Evolutionary conservation across 441 rosid genomes (phyloP).

Genomic region (Bruguiera hainesii): DNA sequence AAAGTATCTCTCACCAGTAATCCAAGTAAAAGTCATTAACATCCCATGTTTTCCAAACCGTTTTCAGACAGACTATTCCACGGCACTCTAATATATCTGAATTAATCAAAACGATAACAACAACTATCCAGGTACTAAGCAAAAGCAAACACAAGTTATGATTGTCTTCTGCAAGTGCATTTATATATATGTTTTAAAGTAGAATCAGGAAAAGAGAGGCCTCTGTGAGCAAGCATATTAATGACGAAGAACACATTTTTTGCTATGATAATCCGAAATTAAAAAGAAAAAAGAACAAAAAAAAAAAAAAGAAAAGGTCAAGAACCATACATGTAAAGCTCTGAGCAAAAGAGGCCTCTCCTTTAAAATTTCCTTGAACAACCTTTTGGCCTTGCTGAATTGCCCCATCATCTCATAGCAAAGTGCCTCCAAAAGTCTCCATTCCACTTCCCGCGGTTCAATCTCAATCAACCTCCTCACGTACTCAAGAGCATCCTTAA

Average conservation of each 20-base stretch:
- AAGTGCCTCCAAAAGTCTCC: slow-evolving; percentile 89
- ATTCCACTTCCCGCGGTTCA: slow-evolving; percentile 73
- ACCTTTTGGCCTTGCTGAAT: slow-evolving; percentile 56
- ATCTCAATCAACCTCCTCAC: slow-evolving; percentile 58
- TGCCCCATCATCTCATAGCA: slow-evolving; percentile 80
- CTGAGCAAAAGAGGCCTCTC: slow-evolving; percentile 71
- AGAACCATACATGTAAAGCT: slow-evolving; percentile 81
- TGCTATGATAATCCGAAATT: too few relatives aligned
- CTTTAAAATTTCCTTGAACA: slow-evolving; percentile 59
- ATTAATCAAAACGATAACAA: neutral
- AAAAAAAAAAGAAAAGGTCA: slow-evolving; percentile 4
- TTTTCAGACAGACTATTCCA: neutral
- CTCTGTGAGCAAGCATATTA: too few relatives aligned
- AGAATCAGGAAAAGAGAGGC: neutral
- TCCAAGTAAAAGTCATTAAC: neutral
- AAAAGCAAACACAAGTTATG: neutral
- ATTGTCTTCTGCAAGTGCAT: neutral
- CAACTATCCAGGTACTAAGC: neutral
- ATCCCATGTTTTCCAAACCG: neutral
- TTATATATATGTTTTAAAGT: neutral
- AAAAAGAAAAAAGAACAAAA: neutral
- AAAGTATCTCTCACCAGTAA: neutral
- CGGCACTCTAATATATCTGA: neutral
- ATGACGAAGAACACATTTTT: too few relatives aligned
- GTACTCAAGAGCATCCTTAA: slow-evolving; percentile 56